These are phyloP conservation scores for Fusarium sororula DNA, from an alignment of 2,329 filamentous ascomycete species.

Conservation along the genomic window DNA sequence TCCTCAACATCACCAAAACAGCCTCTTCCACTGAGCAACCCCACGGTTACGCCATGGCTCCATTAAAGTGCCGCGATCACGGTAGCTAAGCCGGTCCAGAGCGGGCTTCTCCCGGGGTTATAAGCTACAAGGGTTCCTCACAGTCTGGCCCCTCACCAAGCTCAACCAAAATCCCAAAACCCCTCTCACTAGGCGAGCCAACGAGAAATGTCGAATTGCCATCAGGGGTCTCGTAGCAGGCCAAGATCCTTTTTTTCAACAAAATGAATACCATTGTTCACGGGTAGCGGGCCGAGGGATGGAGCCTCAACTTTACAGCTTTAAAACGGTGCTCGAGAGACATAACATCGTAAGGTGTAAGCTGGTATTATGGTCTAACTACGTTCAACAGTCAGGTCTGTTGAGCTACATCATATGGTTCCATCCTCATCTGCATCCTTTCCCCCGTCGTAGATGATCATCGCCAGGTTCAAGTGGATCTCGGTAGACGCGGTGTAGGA, in stretches of 20 bases:
- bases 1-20: neutral
- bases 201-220: conserved; percentile 38
- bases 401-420: conserved; percentile 4
- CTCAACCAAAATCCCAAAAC: conserved; percentile 26
- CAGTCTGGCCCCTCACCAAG: conserved; percentile 1
- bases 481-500: conserved; percentile 26
- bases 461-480: conserved; percentile 8
- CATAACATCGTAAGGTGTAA: neutral
- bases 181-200: conserved; percentile 26
- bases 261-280: conserved; percentile 12
- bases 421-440: neutral
- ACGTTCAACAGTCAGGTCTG: neutral
- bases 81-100: conserved; percentile 12
- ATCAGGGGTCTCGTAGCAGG: conserved; percentile 30
- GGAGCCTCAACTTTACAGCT: neutral
- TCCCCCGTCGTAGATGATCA: conserved; percentile 3
- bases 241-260: conserved; percentile 10
- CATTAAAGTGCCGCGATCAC: conserved; percentile 21
- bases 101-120: conserved; percentile 30
- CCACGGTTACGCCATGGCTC: conserved; percentile 25
- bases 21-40: conserved; percentile 8
- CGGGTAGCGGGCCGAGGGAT: conserved; percentile 15
- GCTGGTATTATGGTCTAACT: neutral
- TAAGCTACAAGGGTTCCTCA: neutral
- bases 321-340: neutral